Evolutionary conservation across 2,329 filamentous ascomycete genomes (phyloP), one percentile per base, ranked within the genome.

Genomic region (Byssoonygena ceratinophila): DNA sequence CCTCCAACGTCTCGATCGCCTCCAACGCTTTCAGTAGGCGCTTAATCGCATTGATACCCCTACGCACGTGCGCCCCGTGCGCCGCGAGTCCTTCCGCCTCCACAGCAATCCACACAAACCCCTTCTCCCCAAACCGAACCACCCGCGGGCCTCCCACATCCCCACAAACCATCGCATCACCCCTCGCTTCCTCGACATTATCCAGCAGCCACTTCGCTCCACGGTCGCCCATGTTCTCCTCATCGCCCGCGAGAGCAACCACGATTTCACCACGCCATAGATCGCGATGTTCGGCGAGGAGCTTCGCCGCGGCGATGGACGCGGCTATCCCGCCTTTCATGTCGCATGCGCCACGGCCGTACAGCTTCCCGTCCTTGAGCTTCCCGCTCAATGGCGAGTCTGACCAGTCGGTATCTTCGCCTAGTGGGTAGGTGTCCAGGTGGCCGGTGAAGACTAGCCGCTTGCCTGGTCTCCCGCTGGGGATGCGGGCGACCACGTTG

Each of bases 281-380:
- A 16, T 54, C 43, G 27, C 46, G 51, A 18, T 56, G 41, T 29
- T 51, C 51, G 2, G 54, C 51, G 4, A 56, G 36, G 3, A 56
- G 18, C 12, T 37, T 51, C n/a, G 46, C 51, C 14, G 54, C 54
- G 1, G 46, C 48, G 34, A 54, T 53, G 7, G 54, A 53, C 8
- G 54, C 51, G 1, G 51, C 54, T 32, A 56, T 46, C 3, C 51
- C 54, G 43, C 46, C 54, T 52, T 56, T 56, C 54, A 54, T 56
- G 39, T 56, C 54, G 32, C 32, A 51, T 14, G 44, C 51, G 6
- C 54, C 54, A 20, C 54, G 51, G 16, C 54, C 54, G 20, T 53
- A 56, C 25, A 56, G n/a, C n/a, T 20, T 46, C 2, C 51, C 54
- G 16, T 54, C 51, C 20, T 51, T 51, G 23, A 50, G 18, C n/a